phyloP scores from a whole-genome alignment of 441 rosid species.

The Melastoma candidum region DNA sequence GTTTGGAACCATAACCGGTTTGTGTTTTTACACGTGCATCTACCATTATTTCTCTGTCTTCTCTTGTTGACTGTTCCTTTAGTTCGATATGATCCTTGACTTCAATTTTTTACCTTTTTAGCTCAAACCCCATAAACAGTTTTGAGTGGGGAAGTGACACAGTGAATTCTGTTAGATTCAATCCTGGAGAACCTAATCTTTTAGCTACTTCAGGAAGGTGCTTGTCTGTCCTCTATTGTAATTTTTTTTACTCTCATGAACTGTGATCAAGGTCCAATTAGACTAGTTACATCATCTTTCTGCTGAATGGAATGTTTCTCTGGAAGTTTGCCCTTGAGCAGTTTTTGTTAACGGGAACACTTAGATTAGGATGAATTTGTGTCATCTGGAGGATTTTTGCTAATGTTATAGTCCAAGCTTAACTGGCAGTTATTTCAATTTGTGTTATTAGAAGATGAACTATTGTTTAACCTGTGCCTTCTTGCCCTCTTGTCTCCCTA shows the following conservation, averaged over 20 bases:
- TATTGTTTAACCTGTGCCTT: too few species aligned
- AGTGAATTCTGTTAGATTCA: conserved; percentile 72
- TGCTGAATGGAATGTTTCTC: too few species aligned
- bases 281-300: too few species aligned
- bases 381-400: too few species aligned
- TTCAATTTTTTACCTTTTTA: conserved; percentile 13
- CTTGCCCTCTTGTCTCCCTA: neutral
- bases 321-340: too few species aligned
- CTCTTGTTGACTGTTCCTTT: neutral
- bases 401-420: too few species aligned
- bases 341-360: too few species aligned
- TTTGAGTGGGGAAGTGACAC: conserved; percentile 88
- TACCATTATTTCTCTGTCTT: too few species aligned
- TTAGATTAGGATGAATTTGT: too few species aligned
- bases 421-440: too few species aligned
- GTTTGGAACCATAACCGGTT: conserved; percentile 97
- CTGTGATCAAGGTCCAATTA: too few species aligned
- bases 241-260: neutral
- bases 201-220: conserved; percentile 82
- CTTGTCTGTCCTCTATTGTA: conserved; percentile 1
- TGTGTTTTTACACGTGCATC: neutral
- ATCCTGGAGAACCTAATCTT: conserved; percentile 85
- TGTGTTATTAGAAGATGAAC: too few species aligned
- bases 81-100: neutral
- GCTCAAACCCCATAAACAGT: conserved; percentile 83